Evolutionary conservation across 306 rosid species (phyloP).

Genomic region (Senna siamea): DNA sequence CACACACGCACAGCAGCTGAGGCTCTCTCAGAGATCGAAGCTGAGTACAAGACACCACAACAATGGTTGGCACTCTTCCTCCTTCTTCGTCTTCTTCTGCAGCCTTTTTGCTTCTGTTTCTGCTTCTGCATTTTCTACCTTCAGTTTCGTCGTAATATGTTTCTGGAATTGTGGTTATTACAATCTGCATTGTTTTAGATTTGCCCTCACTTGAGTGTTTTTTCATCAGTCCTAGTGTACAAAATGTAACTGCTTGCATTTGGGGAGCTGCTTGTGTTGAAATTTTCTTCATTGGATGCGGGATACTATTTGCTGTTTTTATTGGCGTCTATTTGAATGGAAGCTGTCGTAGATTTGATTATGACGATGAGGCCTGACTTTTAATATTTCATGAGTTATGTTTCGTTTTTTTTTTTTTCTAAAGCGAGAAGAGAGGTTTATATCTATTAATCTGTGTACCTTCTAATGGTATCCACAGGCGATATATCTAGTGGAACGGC

Average conservation of each 20-base stretch:
- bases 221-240: not conserved
- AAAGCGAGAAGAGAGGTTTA: too few relatives aligned
- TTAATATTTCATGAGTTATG: too few relatives aligned
- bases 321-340: not conserved
- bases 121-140: not conserved
- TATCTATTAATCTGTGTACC: not conserved
- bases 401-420: not conserved
- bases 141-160: not conserved
- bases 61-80: not conserved
- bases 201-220: not conserved
- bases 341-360: not conserved
- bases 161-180: not conserved
- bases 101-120: too few relatives aligned
- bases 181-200: not conserved
- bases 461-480: not conserved
- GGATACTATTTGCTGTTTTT: not conserved
- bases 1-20: not conserved
- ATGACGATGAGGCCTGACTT: not conserved
- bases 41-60: not conserved
- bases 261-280: not conserved
- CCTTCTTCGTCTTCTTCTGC: not conserved
- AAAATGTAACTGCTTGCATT: not conserved
- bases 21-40: not conserved
- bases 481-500: not conserved
- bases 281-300: not conserved